Evolutionary conservation across 2,329 filamentous ascomycete species (phyloP), one percentile per base, ranked within the genome.

Genomic region (Chaetomiaceae sp.): DNA sequence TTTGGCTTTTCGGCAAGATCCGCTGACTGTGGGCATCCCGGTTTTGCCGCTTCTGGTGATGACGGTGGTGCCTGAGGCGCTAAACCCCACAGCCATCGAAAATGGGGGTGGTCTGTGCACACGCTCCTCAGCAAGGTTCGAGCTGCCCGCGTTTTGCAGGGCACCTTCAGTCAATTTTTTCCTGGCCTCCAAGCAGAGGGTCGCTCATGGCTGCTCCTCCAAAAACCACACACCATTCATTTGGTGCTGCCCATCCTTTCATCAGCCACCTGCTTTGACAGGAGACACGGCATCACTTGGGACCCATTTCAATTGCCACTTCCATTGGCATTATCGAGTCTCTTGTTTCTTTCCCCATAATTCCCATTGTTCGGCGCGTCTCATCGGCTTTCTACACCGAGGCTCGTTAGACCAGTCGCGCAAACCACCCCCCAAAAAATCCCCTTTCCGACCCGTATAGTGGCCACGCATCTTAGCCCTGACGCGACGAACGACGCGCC

Each of bases 71-170:
- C 44, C 43, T 55, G 53, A 51, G 43, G 30, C 18, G 41, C 21
- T 8, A 14, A 9, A 23, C 45, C 20, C 53, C 47, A 34, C 48
- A 50, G 29, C 50, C 50, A 54, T 56, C 48, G 51, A 57, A 56
- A 55, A 41, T 33, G 37, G 16, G 29, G 13, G 2, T 63, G 61
- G 60, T 43, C 61, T 48, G 61, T 63, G 61, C 61, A 44, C 53
- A 29, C 21, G 36, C 10, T 14, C 5, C 25, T 33, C n/a, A 20
- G 32, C 54, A 58, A 52, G 56, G 56, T 57, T 49, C 48, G 49
- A 51, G 59, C 56, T 59, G 46, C 54, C 53, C 60, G 55, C 56
- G 58, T 58, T 57, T 56, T 43, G 41, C 52, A 42, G 50, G 55
- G 53, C 44, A 37, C 46, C 47, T 51, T 54, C 50, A 34, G 30